Base-by-base conservation (phyloP, 306 rosid species). In the Amphicarpaea edgeworthii region DNA sequence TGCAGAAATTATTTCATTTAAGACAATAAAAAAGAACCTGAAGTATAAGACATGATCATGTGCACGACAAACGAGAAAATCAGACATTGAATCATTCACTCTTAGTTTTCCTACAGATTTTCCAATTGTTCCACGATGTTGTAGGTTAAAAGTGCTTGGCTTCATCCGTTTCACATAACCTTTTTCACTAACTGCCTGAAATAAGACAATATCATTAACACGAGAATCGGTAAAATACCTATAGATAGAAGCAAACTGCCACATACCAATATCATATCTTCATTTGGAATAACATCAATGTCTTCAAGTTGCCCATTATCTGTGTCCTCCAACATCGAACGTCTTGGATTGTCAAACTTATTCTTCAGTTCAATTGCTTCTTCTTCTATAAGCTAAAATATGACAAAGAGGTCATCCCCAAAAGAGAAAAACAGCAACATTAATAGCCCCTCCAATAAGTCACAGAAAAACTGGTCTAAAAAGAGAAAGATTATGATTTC, bases 91-190 rank as follows among this genome's bases (percentile, higher is more conserved):
- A 85, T 95, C 99, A 12, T 95, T 90, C 63, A 92, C 96, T 86
- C 93, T 89, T 84, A 95, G 85, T 81, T 95, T 95, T 69, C 99
- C 99, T 37, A 95, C 97, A 79, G 99, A 95, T 89, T 95, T 95
- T 76, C 99, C 99, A 64, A 95, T 92, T 76, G 99, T 95, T 46
- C 99, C 99, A 75, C 99, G 97, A 83, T 83, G 73, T 80, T 95
- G 99, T 53, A 90, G 91, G 89, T 83, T 95, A 80, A 95, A 95
- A 72, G 96, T 95, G 79, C 55, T 79, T 26, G 97, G 97, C 83
- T 88, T 95, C 99, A 95, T 95, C 76, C 97, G 88, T 85, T 95
- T 95, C 76, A 92, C 86, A 85, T 95, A 95, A 47, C 99, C 97
- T 72, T 95, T 95, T 83, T 92, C 99, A 80, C 99, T 95, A 57